Evolutionary conservation across 1,284 basidiomycete genomes (phyloP), one percentile per base, ranked within the genome.

Genomic region (Porogramme epimiltina): DNA sequence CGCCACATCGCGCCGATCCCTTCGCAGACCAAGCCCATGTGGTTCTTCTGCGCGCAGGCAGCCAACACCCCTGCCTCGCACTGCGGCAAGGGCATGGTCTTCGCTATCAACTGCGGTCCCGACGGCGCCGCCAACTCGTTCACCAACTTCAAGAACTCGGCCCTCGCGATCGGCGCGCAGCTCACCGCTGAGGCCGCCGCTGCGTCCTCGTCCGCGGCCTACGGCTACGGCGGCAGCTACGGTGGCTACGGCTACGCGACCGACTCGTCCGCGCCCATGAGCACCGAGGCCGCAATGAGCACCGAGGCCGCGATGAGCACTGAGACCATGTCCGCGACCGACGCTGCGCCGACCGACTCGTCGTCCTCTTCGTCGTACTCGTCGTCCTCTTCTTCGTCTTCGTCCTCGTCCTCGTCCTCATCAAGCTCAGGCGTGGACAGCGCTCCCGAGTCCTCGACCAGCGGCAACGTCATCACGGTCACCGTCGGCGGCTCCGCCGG

Each of bases 31-130:
- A 67, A 69, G 15, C 73, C 73, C 4, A 66, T 76, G 37, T 79
- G 78, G 77, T 67, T 76, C 26, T 74, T 69, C 67, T 80, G 78
- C 60, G 56, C 60, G 3, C 75, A 73, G 51, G 69, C 56, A 25
- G 71, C 62, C 18, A 60, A 66, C 60, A 72, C 70, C 1, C 47
- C 71, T 13, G 58, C 52, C 40, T 60, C 74, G 57, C 84, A 87
- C 66, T 87, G 85, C 58, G 80, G 81, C 47, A 59, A 67, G 46
- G 84, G 82, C 61, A 85, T 85, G 83, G 81, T 86, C 34, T 84
- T 84, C 60, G 77, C 82, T 23, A 74, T 85, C 60, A 85, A 86
- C 68, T 81, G 80, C 62, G 80, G 80, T 22, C 53, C 67, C 2
- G 77, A 78, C 50, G 80, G 77, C 45, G 55, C 73, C 22, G 62